Evolutionary conservation across 176 grass and related monocot genomes (phyloP), one percentile per base, ranked within the genome.

Genomic region (Pharus latifolius): DNA sequence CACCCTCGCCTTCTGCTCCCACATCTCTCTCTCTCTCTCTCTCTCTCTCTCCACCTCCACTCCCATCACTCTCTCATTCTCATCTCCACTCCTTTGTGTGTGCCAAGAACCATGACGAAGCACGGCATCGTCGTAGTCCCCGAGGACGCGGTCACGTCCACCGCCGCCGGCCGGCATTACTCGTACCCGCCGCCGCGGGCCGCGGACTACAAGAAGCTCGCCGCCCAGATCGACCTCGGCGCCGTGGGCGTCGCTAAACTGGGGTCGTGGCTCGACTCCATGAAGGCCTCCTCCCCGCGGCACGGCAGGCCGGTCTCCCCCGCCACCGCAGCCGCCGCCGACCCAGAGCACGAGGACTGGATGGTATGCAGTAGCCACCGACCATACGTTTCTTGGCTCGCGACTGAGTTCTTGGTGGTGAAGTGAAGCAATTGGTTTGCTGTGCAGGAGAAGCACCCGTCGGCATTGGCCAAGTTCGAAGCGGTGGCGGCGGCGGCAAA

Each of bases 201-300:
- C 16, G 50, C 15, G 17, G 46, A 15, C 2, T 60, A 34, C 78
- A 26, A 51, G 78, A 90, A 75, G 73, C 57, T 90, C 23, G 60
- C 75, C 20, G 60, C 55, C 56, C 82, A 79, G 27, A 49, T 76
- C 11, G 87, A 90, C 19, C 49, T 90, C 34, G 57, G 82, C 59
- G 69, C 68, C 18, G 60, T 90, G 28, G 57, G 82, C 59, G 69
- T 62, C 18, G 60, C 78, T 33, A 40, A 78, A 25, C 32, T 49
- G 43, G 74, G 73, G 1, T 77, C 69, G 15, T 90, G 74, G 78
- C 69, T 90, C 3, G 87, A 90, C 69, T 82, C 82, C 78, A 85
- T 90, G 82, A 85, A 77, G 63, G 87, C 69, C n/a, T 90, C 87
- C 63, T 90, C 87, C 7, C 87, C 87, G 24, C 44, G 82, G 26